Evolutionary conservation across 805 yeast genomes (phyloP).

Genomic region (Kuraishia cidri): DNA sequence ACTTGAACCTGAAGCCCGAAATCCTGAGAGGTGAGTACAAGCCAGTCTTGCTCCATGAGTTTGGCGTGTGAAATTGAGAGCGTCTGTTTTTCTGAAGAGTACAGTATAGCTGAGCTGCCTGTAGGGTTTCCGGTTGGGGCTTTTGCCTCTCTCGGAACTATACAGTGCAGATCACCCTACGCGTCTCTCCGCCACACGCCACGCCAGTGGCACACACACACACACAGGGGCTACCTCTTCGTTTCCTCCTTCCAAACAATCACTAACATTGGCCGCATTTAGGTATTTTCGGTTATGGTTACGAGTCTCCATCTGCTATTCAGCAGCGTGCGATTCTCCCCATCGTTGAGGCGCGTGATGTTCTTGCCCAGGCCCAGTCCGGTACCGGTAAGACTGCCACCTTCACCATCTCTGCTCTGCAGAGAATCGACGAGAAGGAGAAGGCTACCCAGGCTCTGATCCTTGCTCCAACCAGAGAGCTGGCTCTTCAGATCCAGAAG

Average conservation of each 20-base stretch:
- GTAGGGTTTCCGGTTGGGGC: no score
- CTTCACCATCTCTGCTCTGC: constrained; percentile 88
- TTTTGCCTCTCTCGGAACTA: no score
- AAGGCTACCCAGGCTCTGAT: constrained; percentile 84
- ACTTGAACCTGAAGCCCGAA: constrained; percentile 64
- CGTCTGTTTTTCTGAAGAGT: no score
- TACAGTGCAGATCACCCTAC: no score
- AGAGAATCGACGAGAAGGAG: constrained; percentile 66
- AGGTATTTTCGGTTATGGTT: constrained; percentile 82
- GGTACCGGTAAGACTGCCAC: constrained; percentile 99
- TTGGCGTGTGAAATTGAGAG: no score
- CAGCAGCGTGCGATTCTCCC: constrained; percentile 97
- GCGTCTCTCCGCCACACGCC: no score
- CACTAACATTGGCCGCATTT: constrained; percentile 28
- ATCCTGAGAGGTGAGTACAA: constrained; percentile 50
- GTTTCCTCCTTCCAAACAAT: no score
- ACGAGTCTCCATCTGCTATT: constrained; percentile 94
- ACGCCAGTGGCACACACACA: no score
- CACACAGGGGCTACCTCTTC: no score
- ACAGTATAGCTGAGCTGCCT: no score
- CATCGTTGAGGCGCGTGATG: constrained; percentile 90
- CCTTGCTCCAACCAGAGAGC: constrained; percentile 92
- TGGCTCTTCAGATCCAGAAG: constrained; percentile 87
- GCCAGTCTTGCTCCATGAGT: no score
- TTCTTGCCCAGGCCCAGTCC: constrained; percentile 97